Base-by-base conservation (phyloP, 305 asterid genomes). In the Rubia balearica region DNA sequence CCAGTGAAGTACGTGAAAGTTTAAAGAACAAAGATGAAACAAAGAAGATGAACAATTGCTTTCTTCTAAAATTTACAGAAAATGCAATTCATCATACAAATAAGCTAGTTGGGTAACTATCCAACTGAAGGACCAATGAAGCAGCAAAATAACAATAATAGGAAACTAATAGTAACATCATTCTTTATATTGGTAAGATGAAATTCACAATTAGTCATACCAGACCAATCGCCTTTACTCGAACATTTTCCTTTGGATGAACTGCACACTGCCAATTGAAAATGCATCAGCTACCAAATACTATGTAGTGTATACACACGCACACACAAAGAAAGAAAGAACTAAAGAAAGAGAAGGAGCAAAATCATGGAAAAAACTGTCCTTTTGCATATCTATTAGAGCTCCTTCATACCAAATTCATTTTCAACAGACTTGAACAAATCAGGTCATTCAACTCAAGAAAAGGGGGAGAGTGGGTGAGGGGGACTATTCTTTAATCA, bases 191-290 rank as follows among this genome's bases (percentile, higher is more conserved):
- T 49, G 70, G 22, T 8, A 64, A 73, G 60, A 43, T 27, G 45
- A 73, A 49, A 66, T 69, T 69, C 49, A 59, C 61, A 71, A 78
- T 57, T 63, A 66, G 53, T 69, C 90, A 85, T 82, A 95, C 99
- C 93, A 95, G 86, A 78, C 96, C 96, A 71, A 91, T 95, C 59
- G 99, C 90, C 84, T 92, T 95, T 76, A 89, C 90, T 74, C 96
- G 93, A 72, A 95, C 82, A 63, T 90, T 96, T 73, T 95, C 99
- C 85, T 86, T 83, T 14, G 86, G 77, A 84, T 91, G 95, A 78
- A 86, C 80, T 67, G 97, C 89, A 85, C 99, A 91, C 99, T 95
- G 97, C 83, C 72, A 85, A 57, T 46, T 56, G 78, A 63, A 80
- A 79, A 63, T 57, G 70, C 48, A 71, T 72, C 75, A 78, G 81